Base-by-base conservation (phyloP, 805 yeast genomes). In the Maudiozyma pseudohumilis region DNA sequence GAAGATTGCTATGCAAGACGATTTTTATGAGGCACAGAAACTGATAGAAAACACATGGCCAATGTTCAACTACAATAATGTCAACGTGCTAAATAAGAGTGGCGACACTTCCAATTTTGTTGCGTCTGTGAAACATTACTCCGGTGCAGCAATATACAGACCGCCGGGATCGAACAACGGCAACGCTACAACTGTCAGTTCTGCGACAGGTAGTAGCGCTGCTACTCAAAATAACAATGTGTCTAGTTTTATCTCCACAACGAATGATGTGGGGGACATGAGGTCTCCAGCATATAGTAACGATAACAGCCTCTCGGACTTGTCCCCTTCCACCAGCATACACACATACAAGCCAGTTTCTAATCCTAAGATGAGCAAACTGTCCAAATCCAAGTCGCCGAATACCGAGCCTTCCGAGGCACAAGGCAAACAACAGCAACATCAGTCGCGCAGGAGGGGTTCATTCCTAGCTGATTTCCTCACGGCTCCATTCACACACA, bases 31-130 rank as follows among this genome's bases (percentile, higher is more conserved):
- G 48, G 55, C 68, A 13, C 70, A 69, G 41, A 79, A 72, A 35
- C 52, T 87, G 15, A 69, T 83, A 21, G 68, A 73, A 35, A 96
- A 88, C 55, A 76, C 80, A 9, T 89, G 97, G 97, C 88, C 94
- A 1, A 86, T 89, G 55, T 88, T 74, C 67, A 31, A 39, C 18
- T 25, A 21, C 19, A 34, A 39, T 5, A 15, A 35, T 2, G 9
- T 21, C 13, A 20, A 24, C 12, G 10, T 24, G 9, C n/a, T 24
- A 8, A 11, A 23, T 18, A 24, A 33, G 11, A 8, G 17, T 18
- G 15, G 24, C 8, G n/a, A 9, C 15, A 22, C 23, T 13, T 8
- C 13, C 1, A 23, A 26, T 12, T 3, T 20, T 11, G 21, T 25
- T 17, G 19, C 12, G 12, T 27, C 40, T 7, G 24, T 31, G n/a